Conservation (phyloP, 176 grass and related monocot species). For the Cocos nucifera region DNA sequence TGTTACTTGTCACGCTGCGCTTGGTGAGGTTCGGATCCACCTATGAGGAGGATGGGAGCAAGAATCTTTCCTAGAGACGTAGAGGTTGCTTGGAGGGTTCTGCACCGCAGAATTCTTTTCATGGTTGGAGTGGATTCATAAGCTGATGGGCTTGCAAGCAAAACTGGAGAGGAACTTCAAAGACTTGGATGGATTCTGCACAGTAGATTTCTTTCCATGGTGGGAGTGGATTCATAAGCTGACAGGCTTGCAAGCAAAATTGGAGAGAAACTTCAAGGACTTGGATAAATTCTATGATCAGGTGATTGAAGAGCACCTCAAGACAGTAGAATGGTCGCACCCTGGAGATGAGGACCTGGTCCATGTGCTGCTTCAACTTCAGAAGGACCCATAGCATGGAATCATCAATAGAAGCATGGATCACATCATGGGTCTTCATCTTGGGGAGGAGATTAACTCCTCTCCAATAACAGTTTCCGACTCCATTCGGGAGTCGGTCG, state of each 20-base stretch:
- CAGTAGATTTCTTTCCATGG: too few species aligned
- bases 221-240: too few species aligned
- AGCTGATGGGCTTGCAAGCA: too few species aligned
- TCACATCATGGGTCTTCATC: slow-evolving; percentile 42
- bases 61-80: slow-evolving; percentile 1
- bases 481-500: too few species aligned
- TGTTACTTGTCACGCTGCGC: background rate
- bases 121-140: slow-evolving; percentile 55
- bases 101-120: slow-evolving; percentile 51
- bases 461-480: too few species aligned
- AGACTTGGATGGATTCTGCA: too few species aligned
- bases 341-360: slow-evolving; percentile 32
- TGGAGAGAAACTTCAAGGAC: slow-evolving; percentile 41
- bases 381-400: slow-evolving; percentile 32
- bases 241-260: slow-evolving; percentile 22
- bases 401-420: slow-evolving; percentile 12
- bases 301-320: slow-evolving; percentile 45
- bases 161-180: too few species aligned
- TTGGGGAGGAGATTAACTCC: too few species aligned
- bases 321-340: background rate
- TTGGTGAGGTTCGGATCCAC: slow-evolving; percentile 20
- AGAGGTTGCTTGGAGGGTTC: slow-evolving; percentile 33
- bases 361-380: slow-evolving; percentile 56
- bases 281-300: slow-evolving; percentile 49
- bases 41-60: background rate